Base-by-base conservation (phyloP, 352 stramenopile species). In the Phytophthora aleatoria region DNA sequence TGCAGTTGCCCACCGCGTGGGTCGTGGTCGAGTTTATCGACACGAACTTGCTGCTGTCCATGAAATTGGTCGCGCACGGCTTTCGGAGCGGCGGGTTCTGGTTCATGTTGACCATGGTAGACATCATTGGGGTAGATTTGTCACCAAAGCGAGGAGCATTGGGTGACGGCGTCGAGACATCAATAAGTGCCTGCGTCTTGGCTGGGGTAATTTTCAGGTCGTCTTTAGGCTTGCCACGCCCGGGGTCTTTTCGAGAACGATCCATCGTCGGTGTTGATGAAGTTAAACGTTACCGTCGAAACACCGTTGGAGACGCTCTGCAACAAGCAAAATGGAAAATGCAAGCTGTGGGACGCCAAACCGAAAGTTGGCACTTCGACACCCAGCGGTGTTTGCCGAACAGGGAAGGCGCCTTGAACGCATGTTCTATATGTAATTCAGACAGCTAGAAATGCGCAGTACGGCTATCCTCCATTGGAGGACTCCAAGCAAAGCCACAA, bases 151-250 rank as follows among this genome's bases (percentile, higher is more conserved):
- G 49, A 35, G 60, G 48, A 4, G 49, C 54, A 57, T 69, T 61
- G 45, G 76, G 74, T 35, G 72, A 82, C 45, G 79, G 80, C 33
- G 77, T 89, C 42, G 80, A 86, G 42, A 89, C 77, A 66, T 89
- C 80, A 44, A 87, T 73, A 61, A 89, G 82, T 27, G 79, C 77
- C 67, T 87, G 73, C 35, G 61, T 67, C 54, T 81, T 85, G 24
- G 69, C 80, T 11, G 81, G 81, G 43, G 81, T 90, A 53, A 73
- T 73, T 57, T 75, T 79, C 56, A 67, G 44, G 48, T 79, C 76
- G 35, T 74, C 44, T 48, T 76, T 71, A 27, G 66, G 27, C 42
- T 72, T 72, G 30, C 52, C 43, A 52, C 72, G 57, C 52, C 75
- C n/a, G 1, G 45, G 26, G 39, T 66, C 33, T 65, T 51, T 73